Conservation (phyloP, 768 basidiomycete genomes). For the Boletus rubropictus region DNA sequence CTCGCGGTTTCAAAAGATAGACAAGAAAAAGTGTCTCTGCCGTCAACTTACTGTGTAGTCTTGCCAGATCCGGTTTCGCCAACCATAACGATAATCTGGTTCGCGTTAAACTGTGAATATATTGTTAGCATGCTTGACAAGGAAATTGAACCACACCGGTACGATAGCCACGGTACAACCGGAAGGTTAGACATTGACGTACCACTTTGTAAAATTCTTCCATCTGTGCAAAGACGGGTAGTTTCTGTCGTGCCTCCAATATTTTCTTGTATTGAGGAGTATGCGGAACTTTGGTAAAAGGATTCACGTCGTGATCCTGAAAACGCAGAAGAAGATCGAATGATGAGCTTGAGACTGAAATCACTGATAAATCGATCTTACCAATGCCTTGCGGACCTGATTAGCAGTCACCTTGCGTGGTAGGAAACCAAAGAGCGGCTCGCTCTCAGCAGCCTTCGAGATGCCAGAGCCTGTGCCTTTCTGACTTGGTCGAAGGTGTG, state of each 20-base stretch:
- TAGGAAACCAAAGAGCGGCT: slow-evolving; percentile 70
- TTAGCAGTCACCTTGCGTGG: slow-evolving; percentile 61
- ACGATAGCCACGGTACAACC: not conserved
- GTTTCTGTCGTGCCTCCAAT: slow-evolving; percentile 72
- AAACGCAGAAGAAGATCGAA: not conserved
- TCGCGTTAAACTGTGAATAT: slow-evolving; percentile 20
- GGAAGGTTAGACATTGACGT: slow-evolving; percentile 31
- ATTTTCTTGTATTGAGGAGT: slow-evolving; percentile 82
- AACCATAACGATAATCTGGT: slow-evolving; percentile 87
- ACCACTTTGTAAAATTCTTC: slow-evolving; percentile 87
- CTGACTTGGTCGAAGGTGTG: slow-evolving; percentile 35
- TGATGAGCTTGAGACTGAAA: not conserved
- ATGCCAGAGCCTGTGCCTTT: slow-evolving; percentile 15
- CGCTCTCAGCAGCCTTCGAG: slow-evolving; percentile 29
- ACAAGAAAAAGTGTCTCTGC: slow-evolving; percentile 14
- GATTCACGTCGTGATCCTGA: slow-evolving; percentile 76
- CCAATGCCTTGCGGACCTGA: slow-evolving; percentile 68
- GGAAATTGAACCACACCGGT: not conserved
- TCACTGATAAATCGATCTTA: slow-evolving; percentile 31
- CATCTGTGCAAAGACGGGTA: slow-evolving; percentile 93
- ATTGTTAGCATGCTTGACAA: not conserved
- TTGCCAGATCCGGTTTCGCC: slow-evolving; percentile 96
- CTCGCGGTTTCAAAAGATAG: slow-evolving; percentile 15
- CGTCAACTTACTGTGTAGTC: slow-evolving; percentile 77
- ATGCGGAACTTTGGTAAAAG: slow-evolving; percentile 80